phyloP scores from a whole-genome alignment of 2,329 filamentous ascomycete species.

The Alternaria gaisen region DNA sequence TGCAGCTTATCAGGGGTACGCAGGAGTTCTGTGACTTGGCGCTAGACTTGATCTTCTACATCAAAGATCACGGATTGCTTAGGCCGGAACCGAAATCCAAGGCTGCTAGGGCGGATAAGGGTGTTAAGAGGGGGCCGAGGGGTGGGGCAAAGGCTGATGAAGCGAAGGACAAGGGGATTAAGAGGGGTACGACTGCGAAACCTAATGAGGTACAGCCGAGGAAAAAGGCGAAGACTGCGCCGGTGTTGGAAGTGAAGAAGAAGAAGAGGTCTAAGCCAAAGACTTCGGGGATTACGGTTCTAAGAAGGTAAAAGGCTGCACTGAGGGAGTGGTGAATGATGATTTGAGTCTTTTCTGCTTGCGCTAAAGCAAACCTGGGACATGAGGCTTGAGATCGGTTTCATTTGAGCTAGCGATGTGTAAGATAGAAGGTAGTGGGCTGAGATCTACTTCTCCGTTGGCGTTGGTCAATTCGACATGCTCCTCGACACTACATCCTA shows the following conservation, averaged over 20 bases:
- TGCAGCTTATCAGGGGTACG: slow-evolving; percentile 33
- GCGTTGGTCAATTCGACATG: background rate
- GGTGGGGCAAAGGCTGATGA: background rate
- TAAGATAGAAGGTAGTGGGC: background rate
- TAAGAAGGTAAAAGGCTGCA: background rate
- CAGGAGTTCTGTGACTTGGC: slow-evolving; percentile 48
- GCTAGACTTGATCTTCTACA: slow-evolving; percentile 40
- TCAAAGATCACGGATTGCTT: slow-evolving; percentile 40
- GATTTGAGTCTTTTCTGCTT: background rate
- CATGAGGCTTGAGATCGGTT: background rate
- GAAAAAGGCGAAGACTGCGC: slow-evolving; percentile 34
- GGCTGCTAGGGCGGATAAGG: slow-evolving; percentile 30
- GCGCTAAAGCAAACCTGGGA: background rate
- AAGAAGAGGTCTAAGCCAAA: slow-evolving; percentile 1
- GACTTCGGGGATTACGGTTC: slow-evolving; percentile 9
- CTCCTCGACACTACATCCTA: background rate
- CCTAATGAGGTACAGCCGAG: slow-evolving; percentile 22
- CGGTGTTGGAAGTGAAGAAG: slow-evolving; percentile 12
- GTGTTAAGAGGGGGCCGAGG: slow-evolving; percentile 22
- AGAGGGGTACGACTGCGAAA: slow-evolving; percentile 11
- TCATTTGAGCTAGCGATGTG: background rate
- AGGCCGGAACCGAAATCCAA: slow-evolving; percentile 8
- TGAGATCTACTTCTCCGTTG: background rate
- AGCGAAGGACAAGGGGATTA: slow-evolving; percentile 1
- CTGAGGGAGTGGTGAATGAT: background rate